Evolutionary conservation across 2,329 filamentous ascomycete species (phyloP), one percentile per base, ranked within the genome.

Genomic region (Arachnopeziza araneosa): DNA sequence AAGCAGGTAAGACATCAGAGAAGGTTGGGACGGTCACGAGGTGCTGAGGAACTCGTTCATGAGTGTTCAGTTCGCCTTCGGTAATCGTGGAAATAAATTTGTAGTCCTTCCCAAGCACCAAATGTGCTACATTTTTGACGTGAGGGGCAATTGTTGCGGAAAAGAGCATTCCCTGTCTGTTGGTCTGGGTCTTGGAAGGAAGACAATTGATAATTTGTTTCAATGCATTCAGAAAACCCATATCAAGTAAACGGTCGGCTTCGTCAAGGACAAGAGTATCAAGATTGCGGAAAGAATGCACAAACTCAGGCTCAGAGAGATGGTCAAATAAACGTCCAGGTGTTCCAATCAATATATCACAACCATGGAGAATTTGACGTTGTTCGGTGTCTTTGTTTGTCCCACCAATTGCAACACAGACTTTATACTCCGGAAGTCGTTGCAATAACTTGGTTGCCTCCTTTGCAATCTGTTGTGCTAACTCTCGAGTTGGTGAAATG

Each of bases 211-310:
- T 76, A 58, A 93, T 90, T 1, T 83, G 73, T 55, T 79, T 75
- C 55, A 93, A 81, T 59, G 86, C 87, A 44, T 79, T 78, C 59
- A 87, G 79, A 69, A 93, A 93, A 1, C 90, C 95, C 80, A 96
- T 95, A 78, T 99, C 95, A 72, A 99, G 83, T 90, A 99, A 97
- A 69, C 95, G 90, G 76, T 99, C 95, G 69, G 95, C 95, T 80
- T 99, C 95, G 69, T 99, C 95, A 53, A 99, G 87, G 65, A 98
- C 92, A 52, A 99, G 82, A 67, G 95, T 96, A 73, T 91, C 89
- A 79, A 98, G 88, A 74, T 90, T 87, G 21, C 64, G 56, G 61
- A 72, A 72, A 22, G 59, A 50, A 44, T 67, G 26, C n/a, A 51
- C 55, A 14, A 73, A 57, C 9, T 56, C 77, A 64, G 84, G 79